Evolutionary conservation across 805 yeast genomes (phyloP).

Genomic region (Candida patagonica): DNA sequence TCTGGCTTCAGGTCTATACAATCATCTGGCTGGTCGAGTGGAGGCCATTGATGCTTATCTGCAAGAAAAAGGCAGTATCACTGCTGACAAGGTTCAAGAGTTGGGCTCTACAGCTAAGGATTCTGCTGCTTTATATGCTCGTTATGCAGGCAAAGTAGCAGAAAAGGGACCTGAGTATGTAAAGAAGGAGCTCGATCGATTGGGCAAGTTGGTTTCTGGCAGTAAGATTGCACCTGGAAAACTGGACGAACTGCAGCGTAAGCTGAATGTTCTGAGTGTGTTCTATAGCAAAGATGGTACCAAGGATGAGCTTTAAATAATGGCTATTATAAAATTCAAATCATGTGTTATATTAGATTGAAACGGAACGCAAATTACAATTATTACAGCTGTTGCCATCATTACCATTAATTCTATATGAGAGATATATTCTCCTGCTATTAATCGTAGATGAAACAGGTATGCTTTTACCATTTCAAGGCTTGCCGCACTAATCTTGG

Average conservation of each 20-base stretch:
- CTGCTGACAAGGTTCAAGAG: constrained; percentile 18
- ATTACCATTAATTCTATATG: too few species aligned
- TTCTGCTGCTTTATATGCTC: constrained; percentile 12
- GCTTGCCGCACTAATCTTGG: constrained; percentile 50
- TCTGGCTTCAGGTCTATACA: constrained; percentile 33
- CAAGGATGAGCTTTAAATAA: constrained; percentile 23
- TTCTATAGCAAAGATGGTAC: constrained; percentile 16
- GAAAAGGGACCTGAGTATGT: constrained; percentile 32
- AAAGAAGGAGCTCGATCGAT: constrained; percentile 37
- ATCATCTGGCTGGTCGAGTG: constrained; percentile 34
- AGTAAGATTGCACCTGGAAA: constrained; percentile 33
- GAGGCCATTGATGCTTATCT: constrained; percentile 26
- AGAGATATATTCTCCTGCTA: too few species aligned
- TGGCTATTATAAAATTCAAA: background rate
- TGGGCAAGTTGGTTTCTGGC: constrained; percentile 33
- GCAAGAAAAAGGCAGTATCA: constrained; percentile 24
- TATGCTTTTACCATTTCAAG: constrained; percentile 3
- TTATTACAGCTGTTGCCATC: too few species aligned
- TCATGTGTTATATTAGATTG: background rate
- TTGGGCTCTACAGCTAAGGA: constrained; percentile 26
- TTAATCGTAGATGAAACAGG: too few species aligned
- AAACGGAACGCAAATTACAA: too few species aligned
- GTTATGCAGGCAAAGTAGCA: constrained; percentile 22
- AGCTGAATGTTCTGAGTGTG: constrained; percentile 41
- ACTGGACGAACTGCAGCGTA: constrained; percentile 42